These are phyloP conservation scores for Yarrowia alimentaria DNA, from an alignment of 805 yeast species.

Conservation along the genomic window DNA sequence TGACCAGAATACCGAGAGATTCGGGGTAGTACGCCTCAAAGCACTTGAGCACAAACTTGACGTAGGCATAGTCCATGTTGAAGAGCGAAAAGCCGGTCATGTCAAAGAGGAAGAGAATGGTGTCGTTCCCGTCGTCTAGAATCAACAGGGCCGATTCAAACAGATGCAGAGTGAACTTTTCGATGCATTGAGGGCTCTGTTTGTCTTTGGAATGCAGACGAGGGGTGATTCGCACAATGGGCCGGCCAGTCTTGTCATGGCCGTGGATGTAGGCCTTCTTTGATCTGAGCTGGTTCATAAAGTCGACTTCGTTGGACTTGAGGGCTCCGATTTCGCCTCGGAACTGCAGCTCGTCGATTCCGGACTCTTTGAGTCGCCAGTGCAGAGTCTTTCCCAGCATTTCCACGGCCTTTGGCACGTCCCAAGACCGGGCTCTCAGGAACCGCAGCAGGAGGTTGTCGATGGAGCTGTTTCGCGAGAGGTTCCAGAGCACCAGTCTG, in stretches of 20 bases:
- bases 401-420: constrained; percentile 66
- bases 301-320: constrained; percentile 73
- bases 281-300: constrained; percentile 90
- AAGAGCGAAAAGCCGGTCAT: constrained; percentile 71
- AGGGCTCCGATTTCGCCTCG: constrained; percentile 56
- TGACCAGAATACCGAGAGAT: constrained; percentile 64
- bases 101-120: constrained; percentile 69
- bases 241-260: constrained; percentile 95
- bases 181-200: constrained; percentile 60
- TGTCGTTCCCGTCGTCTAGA: constrained; percentile 57
- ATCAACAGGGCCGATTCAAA: constrained; percentile 63
- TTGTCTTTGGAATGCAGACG: constrained; percentile 57
- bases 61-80: constrained; percentile 78
- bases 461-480: constrained; percentile 45
- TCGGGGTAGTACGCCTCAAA: constrained; percentile 88
- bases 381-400: constrained; percentile 86
- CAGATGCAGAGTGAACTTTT: constrained; percentile 58
- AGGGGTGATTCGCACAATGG: constrained; percentile 64
- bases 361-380: constrained; percentile 82
- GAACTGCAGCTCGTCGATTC: constrained; percentile 72
- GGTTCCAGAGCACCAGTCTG: constrained; percentile 36
- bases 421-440: constrained; percentile 93
- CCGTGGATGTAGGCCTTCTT: constrained; percentile 94
- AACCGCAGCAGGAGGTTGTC: constrained; percentile 81
- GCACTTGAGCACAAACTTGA: constrained; percentile 69